phyloP scores from a whole-genome alignment of 306 rosid genomes.

The Lupinus albus region DNA sequence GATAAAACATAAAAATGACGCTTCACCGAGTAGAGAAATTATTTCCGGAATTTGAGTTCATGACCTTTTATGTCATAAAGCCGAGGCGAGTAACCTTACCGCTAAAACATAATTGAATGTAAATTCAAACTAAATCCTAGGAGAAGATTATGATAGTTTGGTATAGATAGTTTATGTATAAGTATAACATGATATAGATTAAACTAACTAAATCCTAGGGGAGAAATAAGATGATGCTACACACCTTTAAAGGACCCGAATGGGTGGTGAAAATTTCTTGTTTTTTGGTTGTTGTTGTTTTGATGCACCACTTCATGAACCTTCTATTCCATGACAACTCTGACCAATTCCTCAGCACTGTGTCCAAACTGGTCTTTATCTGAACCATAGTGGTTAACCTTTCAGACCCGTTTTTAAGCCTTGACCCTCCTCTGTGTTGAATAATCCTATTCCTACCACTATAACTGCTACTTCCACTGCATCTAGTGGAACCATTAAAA shows the following conservation, averaged over 20 bases:
- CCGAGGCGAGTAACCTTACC: too few species aligned
- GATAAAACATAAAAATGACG: too few species aligned
- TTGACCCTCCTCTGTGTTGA: slow-evolving; percentile 7
- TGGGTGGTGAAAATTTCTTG: slow-evolving; percentile 27
- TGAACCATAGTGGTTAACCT: slow-evolving; percentile 1
- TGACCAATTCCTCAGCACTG: slow-evolving; percentile 35
- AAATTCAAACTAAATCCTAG: too few species aligned
- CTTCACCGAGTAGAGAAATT: too few species aligned
- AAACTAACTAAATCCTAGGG: too few species aligned
- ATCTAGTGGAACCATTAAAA: slow-evolving; percentile 34
- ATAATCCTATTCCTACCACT: not conserved
- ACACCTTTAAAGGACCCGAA: slow-evolving; percentile 37
- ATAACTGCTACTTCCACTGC: slow-evolving; percentile 36
- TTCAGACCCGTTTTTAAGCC: slow-evolving; percentile 12
- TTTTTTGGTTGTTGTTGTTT: slow-evolving; percentile 39
- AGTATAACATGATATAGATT: too few species aligned
- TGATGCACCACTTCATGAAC: slow-evolving; percentile 35
- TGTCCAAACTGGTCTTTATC: slow-evolving; percentile 24
- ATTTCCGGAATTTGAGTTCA: too few species aligned
- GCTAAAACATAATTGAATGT: too few species aligned
- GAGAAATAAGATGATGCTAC: not conserved
- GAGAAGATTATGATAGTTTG: too few species aligned
- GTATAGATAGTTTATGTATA: too few species aligned
- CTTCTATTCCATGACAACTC: slow-evolving; percentile 45
- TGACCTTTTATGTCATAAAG: too few species aligned